Evolutionary conservation across 2,329 filamentous ascomycete species (phyloP).

Genomic region (Arthrinium puccinioides): DNA sequence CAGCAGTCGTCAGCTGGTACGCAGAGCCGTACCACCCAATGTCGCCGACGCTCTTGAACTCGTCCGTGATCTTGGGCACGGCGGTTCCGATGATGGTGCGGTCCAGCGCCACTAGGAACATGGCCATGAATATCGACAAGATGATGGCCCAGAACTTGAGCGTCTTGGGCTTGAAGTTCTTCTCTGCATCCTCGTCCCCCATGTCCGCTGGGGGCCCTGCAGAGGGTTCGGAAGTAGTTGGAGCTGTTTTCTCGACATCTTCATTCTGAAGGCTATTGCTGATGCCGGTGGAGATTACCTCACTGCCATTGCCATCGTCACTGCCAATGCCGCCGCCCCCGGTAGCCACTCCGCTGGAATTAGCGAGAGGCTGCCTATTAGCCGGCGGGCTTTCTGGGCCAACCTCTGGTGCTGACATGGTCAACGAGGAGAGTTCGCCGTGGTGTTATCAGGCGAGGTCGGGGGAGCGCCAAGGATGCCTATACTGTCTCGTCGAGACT

Average conservation of each 20-base stretch:
- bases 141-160: conserved; percentile 49
- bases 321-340: neutral
- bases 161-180: conserved; percentile 44
- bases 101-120: conserved; percentile 52
- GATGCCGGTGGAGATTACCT: neutral
- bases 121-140: conserved; percentile 43
- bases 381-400: no score
- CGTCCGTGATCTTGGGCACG: conserved; percentile 47
- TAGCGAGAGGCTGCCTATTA: no score
- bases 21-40: conserved; percentile 59
- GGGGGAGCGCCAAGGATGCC: no score
- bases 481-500: no score
- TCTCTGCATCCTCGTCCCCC: conserved; percentile 16
- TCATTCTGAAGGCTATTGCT: neutral
- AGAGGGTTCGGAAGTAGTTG: neutral
- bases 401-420: no score
- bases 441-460: no score
- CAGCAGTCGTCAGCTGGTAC: conserved; percentile 53
- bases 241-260: neutral
- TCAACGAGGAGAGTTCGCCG: no score
- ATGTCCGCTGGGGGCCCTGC: neutral
- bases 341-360: no score
- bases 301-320: neutral
- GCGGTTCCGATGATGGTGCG: conserved; percentile 50
- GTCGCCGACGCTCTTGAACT: conserved; percentile 50